phyloP scores from a whole-genome alignment of 805 yeast genomes.

The Pichia deserticola region DNA sequence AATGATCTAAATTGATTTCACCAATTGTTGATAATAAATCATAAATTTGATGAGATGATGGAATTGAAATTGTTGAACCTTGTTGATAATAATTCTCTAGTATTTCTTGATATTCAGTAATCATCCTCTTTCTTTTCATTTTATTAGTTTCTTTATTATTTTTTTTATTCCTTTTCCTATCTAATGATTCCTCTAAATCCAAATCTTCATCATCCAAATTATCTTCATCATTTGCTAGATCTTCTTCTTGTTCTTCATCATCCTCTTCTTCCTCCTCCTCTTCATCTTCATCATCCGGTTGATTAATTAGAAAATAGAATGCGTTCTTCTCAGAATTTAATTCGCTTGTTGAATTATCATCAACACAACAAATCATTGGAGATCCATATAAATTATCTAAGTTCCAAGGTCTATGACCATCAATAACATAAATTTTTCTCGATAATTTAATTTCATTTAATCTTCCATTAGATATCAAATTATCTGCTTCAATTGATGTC shows the following conservation, averaged over 20 bases:
- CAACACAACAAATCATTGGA: conserved; percentile 68
- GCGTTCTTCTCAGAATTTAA: conserved; percentile 53
- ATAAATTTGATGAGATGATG: conserved; percentile 74
- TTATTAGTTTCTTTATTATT: conserved; percentile 20
- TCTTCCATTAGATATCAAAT: neutral
- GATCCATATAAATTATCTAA: conserved; percentile 87
- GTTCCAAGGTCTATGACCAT: conserved; percentile 96
- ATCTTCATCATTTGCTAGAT: conserved; percentile 19
- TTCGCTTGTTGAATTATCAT: conserved; percentile 73
- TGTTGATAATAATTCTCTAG: conserved; percentile 74
- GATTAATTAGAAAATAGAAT: conserved; percentile 43
- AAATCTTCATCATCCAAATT: conserved; percentile 15
- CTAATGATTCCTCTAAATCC: conserved; percentile 20
- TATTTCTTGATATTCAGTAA: conserved; percentile 41
- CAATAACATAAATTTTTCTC: conserved; percentile 72
- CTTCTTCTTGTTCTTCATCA: conserved; percentile 22
- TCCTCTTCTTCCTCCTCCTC: conserved; percentile 24
- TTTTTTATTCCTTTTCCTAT: conserved; percentile 32
- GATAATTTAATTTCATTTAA: conserved; percentile 26
- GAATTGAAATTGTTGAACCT: conserved; percentile 71
- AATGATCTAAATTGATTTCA: conserved; percentile 57
- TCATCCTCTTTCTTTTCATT: conserved; percentile 34
- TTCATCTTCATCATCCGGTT: conserved; percentile 30
- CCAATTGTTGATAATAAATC: conserved; percentile 76
- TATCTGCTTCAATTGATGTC: neutral